These are phyloP conservation scores for Solanum okadae DNA, from an alignment of 257 asterid genomes.

Conservation along the genomic window DNA sequence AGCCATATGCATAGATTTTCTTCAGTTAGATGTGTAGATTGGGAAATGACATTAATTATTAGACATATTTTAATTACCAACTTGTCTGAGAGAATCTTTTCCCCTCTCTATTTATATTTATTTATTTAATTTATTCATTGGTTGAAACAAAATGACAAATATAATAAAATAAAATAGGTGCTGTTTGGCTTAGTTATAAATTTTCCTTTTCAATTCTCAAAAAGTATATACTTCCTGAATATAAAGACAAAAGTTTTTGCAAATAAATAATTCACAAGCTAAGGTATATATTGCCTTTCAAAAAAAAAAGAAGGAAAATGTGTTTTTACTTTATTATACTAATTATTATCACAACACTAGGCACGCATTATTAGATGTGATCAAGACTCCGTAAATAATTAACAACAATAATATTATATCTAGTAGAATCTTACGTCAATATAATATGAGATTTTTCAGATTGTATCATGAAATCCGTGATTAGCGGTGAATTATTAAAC, in stretches of 20 bases:
- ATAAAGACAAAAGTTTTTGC: background rate
- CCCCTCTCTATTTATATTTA: background rate
- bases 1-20: background rate
- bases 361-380: background rate
- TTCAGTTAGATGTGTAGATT: background rate
- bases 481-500: background rate
- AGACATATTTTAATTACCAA: background rate
- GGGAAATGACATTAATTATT: background rate
- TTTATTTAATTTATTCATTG: background rate
- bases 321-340: background rate
- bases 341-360: background rate
- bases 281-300: background rate
- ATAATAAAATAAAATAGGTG: background rate
- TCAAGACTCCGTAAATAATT: background rate
- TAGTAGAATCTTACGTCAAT: background rate
- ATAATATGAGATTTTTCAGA: no score
- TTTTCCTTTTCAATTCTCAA: background rate
- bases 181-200: background rate
- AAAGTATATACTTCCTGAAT: background rate
- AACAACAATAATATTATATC: background rate
- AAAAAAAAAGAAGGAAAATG: background rate
- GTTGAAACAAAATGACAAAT: background rate
- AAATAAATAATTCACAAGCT: background rate
- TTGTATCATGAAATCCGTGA: background rate
- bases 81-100: background rate